Percentiles rank a stretch among this genome's conserved stretches.
These are phyloP conservation scores for Petunia hybrid DNA, from an alignment of 305 asterid genomes.

Conservation along the genomic window DNA sequence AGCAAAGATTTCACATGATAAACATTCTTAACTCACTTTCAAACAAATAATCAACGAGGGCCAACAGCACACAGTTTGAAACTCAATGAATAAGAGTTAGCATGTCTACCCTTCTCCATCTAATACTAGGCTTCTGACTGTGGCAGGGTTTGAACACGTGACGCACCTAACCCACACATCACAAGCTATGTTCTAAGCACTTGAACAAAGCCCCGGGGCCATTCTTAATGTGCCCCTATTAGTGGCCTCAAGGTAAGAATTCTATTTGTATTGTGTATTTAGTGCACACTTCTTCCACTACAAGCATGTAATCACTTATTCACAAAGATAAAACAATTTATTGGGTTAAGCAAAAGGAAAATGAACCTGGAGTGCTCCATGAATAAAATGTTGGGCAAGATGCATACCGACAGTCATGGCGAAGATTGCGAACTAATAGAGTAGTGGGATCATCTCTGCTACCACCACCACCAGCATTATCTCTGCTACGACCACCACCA, in stretches of 20 bases:
- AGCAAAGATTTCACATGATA: not conserved
- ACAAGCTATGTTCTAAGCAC: no score
- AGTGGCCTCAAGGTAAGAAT: not conserved
- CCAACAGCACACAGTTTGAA: no score
- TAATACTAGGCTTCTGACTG: no score
- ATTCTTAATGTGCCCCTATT: not conserved
- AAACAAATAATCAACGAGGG: no score
- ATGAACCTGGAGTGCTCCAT: not conserved
- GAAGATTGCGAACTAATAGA: constrained; percentile 63
- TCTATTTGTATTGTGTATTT: constrained; percentile 6
- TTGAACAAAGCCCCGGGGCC: not conserved
- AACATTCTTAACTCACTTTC: not conserved
- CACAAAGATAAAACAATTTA: constrained; percentile 14
- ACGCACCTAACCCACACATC: no score
- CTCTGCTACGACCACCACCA: constrained; percentile 50
- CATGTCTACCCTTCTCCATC: no score
- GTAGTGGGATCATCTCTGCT: constrained; percentile 86
- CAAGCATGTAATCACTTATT: constrained; percentile 17
- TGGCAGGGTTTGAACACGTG: no score
- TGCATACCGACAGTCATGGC: constrained; percentile 83
- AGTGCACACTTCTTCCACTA: not conserved
- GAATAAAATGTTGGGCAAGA: constrained; percentile 7
- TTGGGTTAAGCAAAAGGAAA: not conserved
- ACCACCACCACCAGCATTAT: constrained; percentile 54
- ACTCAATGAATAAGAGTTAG: no score